These are phyloP conservation scores for Aureobasidium subglaciale DNA, from an alignment of 2,329 filamentous ascomycete genomes.

Conservation along the genomic window DNA sequence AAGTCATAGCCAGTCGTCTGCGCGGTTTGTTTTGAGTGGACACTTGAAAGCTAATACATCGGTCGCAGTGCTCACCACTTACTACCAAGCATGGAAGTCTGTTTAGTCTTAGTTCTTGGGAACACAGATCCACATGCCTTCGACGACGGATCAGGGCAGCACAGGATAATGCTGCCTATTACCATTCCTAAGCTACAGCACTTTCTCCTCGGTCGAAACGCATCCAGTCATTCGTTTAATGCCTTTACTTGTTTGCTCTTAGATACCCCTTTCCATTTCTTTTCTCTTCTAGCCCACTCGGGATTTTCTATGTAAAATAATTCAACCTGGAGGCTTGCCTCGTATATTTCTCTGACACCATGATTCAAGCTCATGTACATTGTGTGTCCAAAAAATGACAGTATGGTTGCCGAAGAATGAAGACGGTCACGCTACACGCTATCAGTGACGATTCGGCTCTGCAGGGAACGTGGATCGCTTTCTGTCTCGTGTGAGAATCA, in stretches of 20 bases:
- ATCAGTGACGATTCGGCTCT: background rate
- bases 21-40: background rate
- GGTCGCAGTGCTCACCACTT: slow-evolving; percentile 22
- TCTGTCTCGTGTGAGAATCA: no score
- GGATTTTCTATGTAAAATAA: slow-evolving; percentile 5
- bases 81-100: slow-evolving; percentile 17
- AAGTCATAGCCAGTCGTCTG: slow-evolving; percentile 27
- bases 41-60: background rate
- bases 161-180: background rate
- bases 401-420: no score
- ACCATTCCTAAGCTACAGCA: background rate
- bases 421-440: no score
- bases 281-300: background rate
- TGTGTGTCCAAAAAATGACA: no score
- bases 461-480: no score
- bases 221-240: background rate
- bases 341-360: background rate
- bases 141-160: background rate
- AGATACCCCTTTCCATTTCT: slow-evolving; percentile 6
- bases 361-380: background rate
- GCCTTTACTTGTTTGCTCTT: background rate
- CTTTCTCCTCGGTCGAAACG: background rate
- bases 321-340: background rate
- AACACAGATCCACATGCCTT: background rate
- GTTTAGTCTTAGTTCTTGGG: background rate